phyloP scores from a whole-genome alignment of 768 basidiomycete genomes.

The Chalciporus sphaerocephalus region DNA sequence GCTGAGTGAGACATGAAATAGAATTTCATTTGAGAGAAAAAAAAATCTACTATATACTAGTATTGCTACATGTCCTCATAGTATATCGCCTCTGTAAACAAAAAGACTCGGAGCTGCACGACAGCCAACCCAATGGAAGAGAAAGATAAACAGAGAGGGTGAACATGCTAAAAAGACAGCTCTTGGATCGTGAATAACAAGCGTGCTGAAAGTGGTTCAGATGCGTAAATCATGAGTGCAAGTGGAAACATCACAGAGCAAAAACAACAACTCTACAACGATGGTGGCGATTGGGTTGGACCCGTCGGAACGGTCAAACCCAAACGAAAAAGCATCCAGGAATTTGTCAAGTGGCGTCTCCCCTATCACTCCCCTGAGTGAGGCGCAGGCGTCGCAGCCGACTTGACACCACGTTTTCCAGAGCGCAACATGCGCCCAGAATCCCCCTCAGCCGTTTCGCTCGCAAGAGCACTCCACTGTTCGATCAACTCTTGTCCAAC shows the following conservation, averaged over 20 bases:
- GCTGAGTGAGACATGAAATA: too few species aligned
- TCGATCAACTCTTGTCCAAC: constrained; percentile 65
- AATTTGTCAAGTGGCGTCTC: too few species aligned
- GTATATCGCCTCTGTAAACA: too few species aligned
- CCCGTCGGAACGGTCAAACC: neutral
- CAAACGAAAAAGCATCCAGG: too few species aligned
- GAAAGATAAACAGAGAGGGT: too few species aligned
- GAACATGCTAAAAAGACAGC: neutral
- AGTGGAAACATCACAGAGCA: too few species aligned
- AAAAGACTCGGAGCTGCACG: constrained; percentile 1
- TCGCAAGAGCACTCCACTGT: constrained; percentile 53
- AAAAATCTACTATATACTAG: too few species aligned
- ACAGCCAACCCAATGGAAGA: neutral
- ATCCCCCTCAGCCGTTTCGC: constrained; percentile 7
- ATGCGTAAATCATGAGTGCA: too few species aligned
- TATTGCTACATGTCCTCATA: too few species aligned
- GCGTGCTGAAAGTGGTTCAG: constrained; percentile 21
- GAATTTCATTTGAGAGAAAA: too few species aligned
- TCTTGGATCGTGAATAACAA: neutral
- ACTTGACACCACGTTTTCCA: constrained; percentile 5
- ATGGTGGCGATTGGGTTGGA: neutral
- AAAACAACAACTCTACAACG: too few species aligned
- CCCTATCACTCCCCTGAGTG: neutral
- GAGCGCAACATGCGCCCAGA: neutral
- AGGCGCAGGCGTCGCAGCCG: neutral